phyloP scores from a whole-genome alignment of 192 early-diverging fungal genomes.

The Chytriomyces sp. region DNA sequence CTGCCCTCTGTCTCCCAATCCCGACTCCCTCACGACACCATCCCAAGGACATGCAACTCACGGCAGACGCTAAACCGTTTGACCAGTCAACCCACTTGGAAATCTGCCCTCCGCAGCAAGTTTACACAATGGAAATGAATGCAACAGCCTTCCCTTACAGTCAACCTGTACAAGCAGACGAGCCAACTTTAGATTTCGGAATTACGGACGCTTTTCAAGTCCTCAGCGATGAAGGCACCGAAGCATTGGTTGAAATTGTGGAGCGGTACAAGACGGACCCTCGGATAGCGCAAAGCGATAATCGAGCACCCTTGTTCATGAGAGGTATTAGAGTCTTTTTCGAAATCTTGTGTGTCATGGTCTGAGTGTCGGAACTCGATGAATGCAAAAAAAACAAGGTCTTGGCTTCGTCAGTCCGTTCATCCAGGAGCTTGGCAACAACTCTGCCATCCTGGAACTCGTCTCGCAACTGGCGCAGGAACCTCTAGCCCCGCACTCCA shows the following conservation, averaged over 20 bases:
- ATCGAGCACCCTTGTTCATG: neutral
- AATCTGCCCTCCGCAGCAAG: slow-evolving; percentile 3
- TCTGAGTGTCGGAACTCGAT: neutral
- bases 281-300: neutral
- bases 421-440: neutral
- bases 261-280: neutral
- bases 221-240: neutral
- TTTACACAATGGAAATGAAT: slow-evolving; percentile 1
- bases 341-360: neutral
- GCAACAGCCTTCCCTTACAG: neutral
- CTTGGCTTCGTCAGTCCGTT: slow-evolving; percentile 3
- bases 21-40: neutral
- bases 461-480: slow-evolving; percentile 5
- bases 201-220: slow-evolving; percentile 8
- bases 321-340: too few species aligned
- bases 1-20: neutral
- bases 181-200: neutral
- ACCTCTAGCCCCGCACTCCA: slow-evolving; percentile 3
- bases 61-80: neutral
- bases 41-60: neutral
- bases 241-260: neutral
- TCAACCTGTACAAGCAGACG: neutral
- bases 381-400: neutral
- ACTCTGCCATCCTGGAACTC: neutral
- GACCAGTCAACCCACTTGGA: neutral